Evolutionary conservation across 2,329 filamentous ascomycete genomes (phyloP), one percentile per base, ranked within the genome.

Genomic region (Macrophomina pseudophaseolina): DNA sequence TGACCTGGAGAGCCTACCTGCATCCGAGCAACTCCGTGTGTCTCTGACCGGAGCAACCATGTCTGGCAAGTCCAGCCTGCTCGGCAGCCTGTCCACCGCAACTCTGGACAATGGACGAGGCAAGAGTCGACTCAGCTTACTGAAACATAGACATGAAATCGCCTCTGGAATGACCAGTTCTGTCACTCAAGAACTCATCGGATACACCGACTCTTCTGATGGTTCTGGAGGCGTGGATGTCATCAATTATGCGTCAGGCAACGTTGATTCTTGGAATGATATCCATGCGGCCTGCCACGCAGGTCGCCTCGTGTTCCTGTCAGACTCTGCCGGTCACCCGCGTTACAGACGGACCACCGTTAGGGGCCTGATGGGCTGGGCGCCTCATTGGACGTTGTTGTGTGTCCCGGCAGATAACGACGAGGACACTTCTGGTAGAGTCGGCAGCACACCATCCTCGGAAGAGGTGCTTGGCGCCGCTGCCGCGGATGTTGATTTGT

Each of bases 121-220:
- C 0, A 95, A 93, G 75, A 97, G 93, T 75, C 88, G 95, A 64
- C 83, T 97, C 32, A 94, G 92, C 73, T 84, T 98, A 60, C 83
- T 99, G 35, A 97, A 93, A 75, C 95, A 99, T 78, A 89, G 92
- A 11, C 95, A 99, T 75, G 95, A 99, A 76, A 91, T 98, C 66
- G 90, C 87, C 3, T 96, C 94, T 2, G 95, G 95, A 0, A 85
- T 97, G 69, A 99, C 95, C 1, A 97, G 93, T 75, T 98, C 94
- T 5, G 90, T 99, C 52, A 92, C 95, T 0, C 94, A 97, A 74
- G 95, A 98, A 76, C 84, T 99, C 9, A 87, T 99, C 69, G 95
- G 95, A 7, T 99, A 98, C 76, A 75, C 73, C 30, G 49, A 48
- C 7, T 44, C 49, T 16, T 16, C 63, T 16, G 38, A 62, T 18